Base-by-base conservation (phyloP, 148 eudicot genomes). In the Rhododendron simsii region DNA sequence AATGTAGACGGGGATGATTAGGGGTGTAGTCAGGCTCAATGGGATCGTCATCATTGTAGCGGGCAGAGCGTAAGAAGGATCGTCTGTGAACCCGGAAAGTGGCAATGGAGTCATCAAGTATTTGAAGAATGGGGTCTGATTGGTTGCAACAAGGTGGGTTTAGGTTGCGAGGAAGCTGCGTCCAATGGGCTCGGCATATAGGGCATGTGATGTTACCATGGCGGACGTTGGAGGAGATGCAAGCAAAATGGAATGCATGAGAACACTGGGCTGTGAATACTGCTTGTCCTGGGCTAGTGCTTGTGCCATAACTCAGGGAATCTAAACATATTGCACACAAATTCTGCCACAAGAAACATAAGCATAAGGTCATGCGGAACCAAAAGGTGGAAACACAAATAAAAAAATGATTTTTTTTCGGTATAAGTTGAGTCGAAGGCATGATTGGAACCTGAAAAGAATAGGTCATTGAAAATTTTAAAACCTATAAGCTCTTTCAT, bases 151-250 rank as follows among this genome's bases (percentile, higher is more conserved):
- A 89, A 37, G 92, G 95, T 53, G 91, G 88, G 53, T 90, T 91
- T 37, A 93, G 82, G 84, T 92, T 92, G 39, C 92, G 98, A 3
- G 98, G 98, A n/a, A 95, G 90, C 65, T 93, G 93, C 18, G 98
- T 93, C 98, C 98, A 95, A 33, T 92, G 96, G 5, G 98, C 98
- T 51, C 98, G 93, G 86, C 98, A 95, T 37, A 95, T 94, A 67
- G 98, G 98, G 84, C 98, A 95, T 65, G 95, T 91, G 37, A 94
- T 86, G 83, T 94, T 95, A 20, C 98, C 98, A 44, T 95, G 98
- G 80, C 95, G 92, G 35, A 95, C 94, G 35, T 95, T 95, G 79
- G 98, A 95, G 63, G 98, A 92, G 80, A 95, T 95, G 90, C 98
- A 95, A 50, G 93, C 90, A 50, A 95, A 90, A 83, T 95, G 98